A percentile compares a stretch with the other conserved stretches of the same genome.
Evolutionary conservation across 2,329 filamentous ascomycete genomes (phyloP).

Genomic region (Cladophialophora exuberans): DNA sequence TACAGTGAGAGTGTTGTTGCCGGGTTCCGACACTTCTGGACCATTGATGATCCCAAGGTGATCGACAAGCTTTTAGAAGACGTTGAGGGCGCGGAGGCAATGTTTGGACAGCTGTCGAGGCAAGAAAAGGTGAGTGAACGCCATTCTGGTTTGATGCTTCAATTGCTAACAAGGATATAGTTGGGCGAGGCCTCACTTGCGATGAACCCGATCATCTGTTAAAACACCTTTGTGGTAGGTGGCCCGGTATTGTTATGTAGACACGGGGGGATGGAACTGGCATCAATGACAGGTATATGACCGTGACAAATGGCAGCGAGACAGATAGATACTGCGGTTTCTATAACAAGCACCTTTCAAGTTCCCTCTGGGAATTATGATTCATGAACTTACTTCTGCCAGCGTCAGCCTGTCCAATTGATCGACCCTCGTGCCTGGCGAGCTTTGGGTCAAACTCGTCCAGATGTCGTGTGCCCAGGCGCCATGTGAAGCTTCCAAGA

Average conservation of each 20-base stretch:
- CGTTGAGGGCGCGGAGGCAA: slow-evolving; percentile 35
- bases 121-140: slow-evolving; percentile 21
- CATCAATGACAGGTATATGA: too few species aligned
- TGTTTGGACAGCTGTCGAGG: slow-evolving; percentile 3
- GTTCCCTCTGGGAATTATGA: too few species aligned
- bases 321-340: neutral
- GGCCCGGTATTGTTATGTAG: too few species aligned
- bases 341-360: too few species aligned
- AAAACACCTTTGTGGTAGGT: neutral
- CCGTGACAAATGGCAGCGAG: neutral
- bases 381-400: too few species aligned
- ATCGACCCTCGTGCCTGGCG: slow-evolving; percentile 14
- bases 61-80: slow-evolving; percentile 64
- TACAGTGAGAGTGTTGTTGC: slow-evolving; percentile 68
- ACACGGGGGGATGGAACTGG: too few species aligned
- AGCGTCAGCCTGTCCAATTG: slow-evolving; percentile 12
- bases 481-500: slow-evolving; percentile 8
- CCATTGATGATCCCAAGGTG: slow-evolving; percentile 66
- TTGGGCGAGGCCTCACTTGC: slow-evolving; percentile 15
- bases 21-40: slow-evolving; percentile 76
- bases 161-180: neutral
- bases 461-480: slow-evolving; percentile 17
- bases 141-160: neutral
- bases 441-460: neutral
- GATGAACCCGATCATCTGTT: slow-evolving; percentile 26